Evolutionary conservation across 495 filamentous ascomycete genomes (phyloP).

Genomic region (Penicillium parvum): DNA sequence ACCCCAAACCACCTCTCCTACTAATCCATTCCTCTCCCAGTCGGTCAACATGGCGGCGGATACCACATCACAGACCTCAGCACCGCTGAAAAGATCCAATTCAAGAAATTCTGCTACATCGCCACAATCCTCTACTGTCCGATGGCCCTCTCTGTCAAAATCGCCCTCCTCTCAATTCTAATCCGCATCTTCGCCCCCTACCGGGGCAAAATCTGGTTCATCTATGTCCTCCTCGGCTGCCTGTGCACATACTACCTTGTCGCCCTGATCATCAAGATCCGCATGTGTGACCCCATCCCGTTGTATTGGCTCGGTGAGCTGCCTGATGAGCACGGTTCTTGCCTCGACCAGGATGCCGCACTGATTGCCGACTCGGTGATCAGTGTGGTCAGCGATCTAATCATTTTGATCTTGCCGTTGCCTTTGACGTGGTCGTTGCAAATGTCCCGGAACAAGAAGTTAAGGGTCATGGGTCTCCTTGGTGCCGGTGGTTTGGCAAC

Average conservation of each 20-base stretch:
- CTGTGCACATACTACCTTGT: conserved; percentile 37
- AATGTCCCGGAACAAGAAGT: conserved; percentile 41
- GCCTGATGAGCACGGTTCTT: conserved; percentile 16
- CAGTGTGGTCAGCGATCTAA: conserved; percentile 42
- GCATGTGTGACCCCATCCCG: conserved; percentile 22
- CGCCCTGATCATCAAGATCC: conserved; percentile 25
- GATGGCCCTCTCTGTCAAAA: conserved; percentile 43
- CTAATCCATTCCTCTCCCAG: conserved; percentile 16
- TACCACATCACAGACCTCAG: conserved; percentile 27
- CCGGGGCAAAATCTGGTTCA: conserved; percentile 34
- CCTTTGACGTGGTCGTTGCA: conserved; percentile 46
- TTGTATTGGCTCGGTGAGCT: conserved; percentile 16
- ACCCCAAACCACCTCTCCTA: too few species aligned
- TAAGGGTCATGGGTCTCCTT: conserved; percentile 44
- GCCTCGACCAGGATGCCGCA: conserved; percentile 40
- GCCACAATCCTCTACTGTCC: conserved; percentile 46
- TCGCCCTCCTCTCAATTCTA: conserved; percentile 46
- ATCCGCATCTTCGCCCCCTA: conserved; percentile 45
- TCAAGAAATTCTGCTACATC: conserved; percentile 39
- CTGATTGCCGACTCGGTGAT: conserved; percentile 47
- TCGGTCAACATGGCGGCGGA: conserved; percentile 37
- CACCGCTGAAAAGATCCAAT: conserved; percentile 15
- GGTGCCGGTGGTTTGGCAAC: conserved; percentile 46
- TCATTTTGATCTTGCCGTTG: conserved; percentile 43
- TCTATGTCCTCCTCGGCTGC: conserved; percentile 41